A percentile compares a stretch with the other conserved stretches of the same genome.
Evolutionary conservation across 2,329 filamentous ascomycete genomes (phyloP).

Genomic region (Endothia cerciana): DNA sequence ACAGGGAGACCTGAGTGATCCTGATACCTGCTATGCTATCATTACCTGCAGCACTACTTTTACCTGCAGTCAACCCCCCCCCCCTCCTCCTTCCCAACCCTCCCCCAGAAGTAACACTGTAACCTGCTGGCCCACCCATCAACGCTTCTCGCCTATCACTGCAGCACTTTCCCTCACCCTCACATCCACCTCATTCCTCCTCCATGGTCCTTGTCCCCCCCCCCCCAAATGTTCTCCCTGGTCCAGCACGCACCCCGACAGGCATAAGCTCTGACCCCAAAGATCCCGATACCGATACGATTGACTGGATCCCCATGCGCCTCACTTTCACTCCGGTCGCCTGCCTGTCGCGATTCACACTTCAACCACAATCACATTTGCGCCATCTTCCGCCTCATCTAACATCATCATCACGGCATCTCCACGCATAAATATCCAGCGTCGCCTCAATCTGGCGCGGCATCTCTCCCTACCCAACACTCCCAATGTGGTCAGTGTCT

Average conservation of each 20-base stretch:
- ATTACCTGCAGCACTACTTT: neutral
- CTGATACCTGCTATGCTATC: neutral
- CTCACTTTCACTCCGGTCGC: constrained; percentile 19
- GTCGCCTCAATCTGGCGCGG: constrained; percentile 22
- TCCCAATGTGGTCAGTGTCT: constrained; percentile 29
- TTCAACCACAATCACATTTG: constrained; percentile 10
- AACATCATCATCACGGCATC: neutral
- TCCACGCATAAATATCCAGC: constrained; percentile 21
- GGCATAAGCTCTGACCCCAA: constrained; percentile 22
- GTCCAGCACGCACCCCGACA: neutral
- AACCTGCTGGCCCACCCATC: neutral
- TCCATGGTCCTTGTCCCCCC: neutral
- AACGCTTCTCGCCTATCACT: neutral
- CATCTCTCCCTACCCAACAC: neutral
- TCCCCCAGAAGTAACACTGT: too few species aligned
- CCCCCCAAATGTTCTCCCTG: neutral
- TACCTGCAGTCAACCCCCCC: neutral
- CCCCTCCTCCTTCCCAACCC: neutral
- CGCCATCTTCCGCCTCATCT: constrained; percentile 26
- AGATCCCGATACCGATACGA: constrained; percentile 14
- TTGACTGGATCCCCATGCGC: constrained; percentile 14
- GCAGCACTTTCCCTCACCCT: neutral
- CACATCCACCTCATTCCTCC: neutral
- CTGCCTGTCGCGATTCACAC: constrained; percentile 10
- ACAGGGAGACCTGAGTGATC: neutral